These are phyloP conservation scores for Kalmusia sp. DNA, from an alignment of 2,329 filamentous ascomycete species.

Conservation along the genomic window DNA sequence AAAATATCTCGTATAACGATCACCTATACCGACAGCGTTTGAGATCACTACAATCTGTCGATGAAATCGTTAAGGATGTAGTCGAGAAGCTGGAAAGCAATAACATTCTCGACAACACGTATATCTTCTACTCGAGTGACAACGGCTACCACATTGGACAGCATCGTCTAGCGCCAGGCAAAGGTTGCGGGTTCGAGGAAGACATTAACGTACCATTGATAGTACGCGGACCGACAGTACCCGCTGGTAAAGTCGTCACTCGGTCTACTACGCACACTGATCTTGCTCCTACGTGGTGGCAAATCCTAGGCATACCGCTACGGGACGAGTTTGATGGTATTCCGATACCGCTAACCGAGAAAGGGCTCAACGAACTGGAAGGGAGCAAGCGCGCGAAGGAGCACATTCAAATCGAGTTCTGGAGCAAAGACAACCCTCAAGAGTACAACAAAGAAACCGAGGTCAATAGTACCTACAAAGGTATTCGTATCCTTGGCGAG, in stretches of 20 bases:
- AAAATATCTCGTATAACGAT: constrained; percentile 59
- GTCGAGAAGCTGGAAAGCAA: constrained; percentile 51
- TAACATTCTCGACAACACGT: constrained; percentile 56
- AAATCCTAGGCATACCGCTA: constrained; percentile 39
- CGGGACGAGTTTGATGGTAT: constrained; percentile 47
- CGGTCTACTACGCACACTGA: constrained; percentile 48
- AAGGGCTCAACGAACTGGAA: constrained; percentile 3
- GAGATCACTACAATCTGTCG: constrained; percentile 60
- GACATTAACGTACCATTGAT: constrained; percentile 53
- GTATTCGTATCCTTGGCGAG: constrained; percentile 60
- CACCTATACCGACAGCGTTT: constrained; percentile 60
- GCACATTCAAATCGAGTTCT: constrained; percentile 51
- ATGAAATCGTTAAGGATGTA: constrained; percentile 60
- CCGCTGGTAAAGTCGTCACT: constrained; percentile 28
- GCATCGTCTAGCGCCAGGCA: constrained; percentile 51
- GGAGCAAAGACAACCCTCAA: constrained; percentile 34
- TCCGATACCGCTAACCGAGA: constrained; percentile 39
- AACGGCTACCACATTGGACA: constrained; percentile 53
- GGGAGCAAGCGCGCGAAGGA: constrained; percentile 31
- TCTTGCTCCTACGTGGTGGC: constrained; percentile 49
- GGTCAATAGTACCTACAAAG: constrained; percentile 67
- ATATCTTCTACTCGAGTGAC: constrained; percentile 51
- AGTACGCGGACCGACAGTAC: constrained; percentile 48
- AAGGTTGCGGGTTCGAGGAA: constrained; percentile 50
- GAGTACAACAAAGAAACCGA: constrained; percentile 12